Evolutionary conservation across 495 filamentous ascomycete species (phyloP), one percentile per base, ranked within the genome.

Genomic region (Neurospora africana): DNA sequence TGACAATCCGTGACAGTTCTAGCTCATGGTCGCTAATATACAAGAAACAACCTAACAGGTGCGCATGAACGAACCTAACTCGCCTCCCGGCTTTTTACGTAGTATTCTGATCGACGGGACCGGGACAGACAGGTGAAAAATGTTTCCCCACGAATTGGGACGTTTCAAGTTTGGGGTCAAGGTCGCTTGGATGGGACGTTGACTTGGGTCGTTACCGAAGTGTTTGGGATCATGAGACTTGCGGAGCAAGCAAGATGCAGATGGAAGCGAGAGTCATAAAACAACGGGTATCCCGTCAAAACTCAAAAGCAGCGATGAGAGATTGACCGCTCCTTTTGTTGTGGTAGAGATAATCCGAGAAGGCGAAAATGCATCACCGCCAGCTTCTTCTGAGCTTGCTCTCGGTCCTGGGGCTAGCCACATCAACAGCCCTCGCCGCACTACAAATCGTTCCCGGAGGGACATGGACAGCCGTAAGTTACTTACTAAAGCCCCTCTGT

Each of bases 401-500:
- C 15, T 71, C 27, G 9, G 13, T 27, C 37, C 30, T 40, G 0
- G 41, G 43, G 2, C 9, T 71, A 13, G 69, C 36, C 33, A 17
- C 41, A 10, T n/a, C 44, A 1, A 13, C 47, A 19, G 43, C 23
- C 21, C 40, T 58, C 4, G 68, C 68, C 3, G 21, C 40, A 1
- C 69, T 85, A 68, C 83, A 85, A 69, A 72, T 85, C 47, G 81
- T 88, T 11, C 83, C 86, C 0, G 86, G 86, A 13, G 84, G 78
- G 21, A 87, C 85, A 19, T 84, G 83, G 82, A 87, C 85, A 4
- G 77, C 83, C 43, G 82, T 84, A 53, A n/a, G n/a, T n/a, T n/a
- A n/a, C n/a, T n/a, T n/a, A n/a, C n/a, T n/a, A n/a, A n/a, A n/a
- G n/a, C n/a, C n/a, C n/a, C n/a, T n/a, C n/a, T 13, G 36, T 33